These are phyloP conservation scores for Hirschioporus abietinus DNA, from an alignment of 768 basidiomycete genomes.

Conservation along the genomic window DNA sequence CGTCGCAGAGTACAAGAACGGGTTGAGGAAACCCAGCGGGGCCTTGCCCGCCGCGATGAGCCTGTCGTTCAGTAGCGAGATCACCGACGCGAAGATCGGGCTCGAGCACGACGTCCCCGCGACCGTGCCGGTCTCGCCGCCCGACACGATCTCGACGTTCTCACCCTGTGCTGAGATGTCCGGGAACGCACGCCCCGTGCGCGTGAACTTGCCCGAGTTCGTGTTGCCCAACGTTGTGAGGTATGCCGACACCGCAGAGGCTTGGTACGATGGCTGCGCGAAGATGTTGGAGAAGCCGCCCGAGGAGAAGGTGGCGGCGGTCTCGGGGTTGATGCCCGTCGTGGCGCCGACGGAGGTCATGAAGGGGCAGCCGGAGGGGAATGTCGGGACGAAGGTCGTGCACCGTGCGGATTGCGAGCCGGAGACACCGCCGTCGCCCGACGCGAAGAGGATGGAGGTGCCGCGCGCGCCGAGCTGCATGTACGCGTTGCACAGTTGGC, in stretches of 20 bases:
- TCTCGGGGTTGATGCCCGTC: slow-evolving; percentile 23
- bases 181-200: slow-evolving; percentile 40
- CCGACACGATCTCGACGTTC: slow-evolving; percentile 24
- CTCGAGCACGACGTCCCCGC: slow-evolving; percentile 29
- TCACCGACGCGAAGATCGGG: slow-evolving; percentile 28
- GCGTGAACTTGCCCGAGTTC: slow-evolving; percentile 26
- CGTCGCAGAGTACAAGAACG: slow-evolving; percentile 26
- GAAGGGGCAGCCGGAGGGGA: slow-evolving; percentile 32
- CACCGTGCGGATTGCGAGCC: slow-evolving; percentile 24
- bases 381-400: slow-evolving; percentile 28
- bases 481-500: slow-evolving; percentile 30
- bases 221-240: slow-evolving; percentile 26
- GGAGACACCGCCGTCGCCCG: slow-evolving; percentile 33
- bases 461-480: slow-evolving; percentile 31
- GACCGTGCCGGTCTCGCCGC: slow-evolving; percentile 15
- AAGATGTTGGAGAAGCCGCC: slow-evolving; percentile 34
- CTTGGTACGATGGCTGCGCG: slow-evolving; percentile 30
- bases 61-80: slow-evolving; percentile 29
- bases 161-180: slow-evolving; percentile 39
- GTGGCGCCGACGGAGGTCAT: slow-evolving; percentile 33
- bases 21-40: slow-evolving; percentile 31
- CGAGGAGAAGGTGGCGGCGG: slow-evolving; percentile 26
- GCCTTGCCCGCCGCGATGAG: slow-evolving; percentile 23
- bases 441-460: slow-evolving; percentile 31
- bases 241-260: slow-evolving; percentile 30